Percentiles rank a stretch among this genome's conserved stretches.
phyloP scores from a whole-genome alignment of 2,329 filamentous ascomycete genomes.

The Pyrenophora seminiperda region DNA sequence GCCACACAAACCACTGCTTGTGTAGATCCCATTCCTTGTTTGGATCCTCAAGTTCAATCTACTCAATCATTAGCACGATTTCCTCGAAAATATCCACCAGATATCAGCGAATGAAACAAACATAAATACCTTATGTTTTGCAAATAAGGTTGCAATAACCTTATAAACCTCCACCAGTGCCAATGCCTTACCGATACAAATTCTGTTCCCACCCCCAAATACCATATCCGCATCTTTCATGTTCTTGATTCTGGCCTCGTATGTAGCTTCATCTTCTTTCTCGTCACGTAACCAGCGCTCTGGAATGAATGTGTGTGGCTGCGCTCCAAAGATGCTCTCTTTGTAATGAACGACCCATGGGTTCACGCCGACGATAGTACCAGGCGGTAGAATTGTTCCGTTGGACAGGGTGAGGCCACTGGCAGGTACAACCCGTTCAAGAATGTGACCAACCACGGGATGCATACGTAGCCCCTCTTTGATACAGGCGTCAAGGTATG shows the following conservation, averaged over 20 bases:
- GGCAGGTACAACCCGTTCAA: slow-evolving; percentile 40
- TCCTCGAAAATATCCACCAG: neutral
- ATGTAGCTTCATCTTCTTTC: slow-evolving; percentile 20
- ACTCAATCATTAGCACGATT: slow-evolving; percentile 2
- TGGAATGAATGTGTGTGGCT: slow-evolving; percentile 27
- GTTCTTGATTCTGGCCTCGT: slow-evolving; percentile 24
- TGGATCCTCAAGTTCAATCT: slow-evolving; percentile 47
- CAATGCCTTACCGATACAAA: slow-evolving; percentile 37
- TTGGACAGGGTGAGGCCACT: slow-evolving; percentile 24
- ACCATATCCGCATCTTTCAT: slow-evolving; percentile 46
- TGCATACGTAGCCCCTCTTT: slow-evolving; percentile 55
- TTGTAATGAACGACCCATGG: slow-evolving; percentile 37
- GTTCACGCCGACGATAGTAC: slow-evolving; percentile 43
- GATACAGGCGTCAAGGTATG: slow-evolving; percentile 55
- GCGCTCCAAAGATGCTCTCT: slow-evolving; percentile 27
- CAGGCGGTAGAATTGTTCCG: slow-evolving; percentile 34
- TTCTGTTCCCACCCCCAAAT: slow-evolving; percentile 39
- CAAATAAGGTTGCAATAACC: slow-evolving; percentile 51
- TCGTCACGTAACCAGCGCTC: slow-evolving; percentile 43
- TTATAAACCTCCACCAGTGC: slow-evolving; percentile 51
- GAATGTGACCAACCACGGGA: slow-evolving; percentile 42
- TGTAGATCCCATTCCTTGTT: slow-evolving; percentile 48
- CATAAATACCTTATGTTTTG: slow-evolving; percentile 52
- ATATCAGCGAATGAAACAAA: slow-evolving; percentile 31
- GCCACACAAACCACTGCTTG: slow-evolving; percentile 51